A percentile compares a stretch with the other conserved stretches of the same genome.
These are phyloP conservation scores for Rhododendron griersonianum DNA, from an alignment of 148 eudicot genomes.

Conservation along the genomic window DNA sequence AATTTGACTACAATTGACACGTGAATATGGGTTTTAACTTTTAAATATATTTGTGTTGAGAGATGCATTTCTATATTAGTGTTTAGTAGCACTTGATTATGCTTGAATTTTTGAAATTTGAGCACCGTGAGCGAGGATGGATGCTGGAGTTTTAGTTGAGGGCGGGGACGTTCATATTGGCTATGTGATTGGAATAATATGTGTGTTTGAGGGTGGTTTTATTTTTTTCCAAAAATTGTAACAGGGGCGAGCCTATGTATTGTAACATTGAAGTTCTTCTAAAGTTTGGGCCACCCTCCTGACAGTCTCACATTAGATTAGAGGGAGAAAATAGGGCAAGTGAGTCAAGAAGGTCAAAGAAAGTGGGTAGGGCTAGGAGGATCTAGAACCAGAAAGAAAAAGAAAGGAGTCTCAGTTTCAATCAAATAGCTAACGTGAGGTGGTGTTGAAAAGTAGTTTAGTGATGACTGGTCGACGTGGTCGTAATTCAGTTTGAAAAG, in stretches of 20 bases:
- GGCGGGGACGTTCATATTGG: neutral
- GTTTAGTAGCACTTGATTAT: neutral
- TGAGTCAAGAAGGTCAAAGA: no score
- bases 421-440: no score
- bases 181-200: neutral
- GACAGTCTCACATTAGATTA: neutral
- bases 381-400: no score
- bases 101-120: neutral
- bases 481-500: neutral
- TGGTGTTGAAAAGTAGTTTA: slow-evolving; percentile 1
- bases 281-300: neutral
- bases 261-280: neutral
- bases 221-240: neutral
- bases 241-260: neutral
- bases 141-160: neutral
- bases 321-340: no score
- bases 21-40: neutral
- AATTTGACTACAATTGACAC: no score
- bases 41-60: neutral
- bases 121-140: neutral
- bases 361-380: no score
- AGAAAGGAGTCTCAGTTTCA: no score
- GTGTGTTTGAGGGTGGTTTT: neutral
- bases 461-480: neutral
- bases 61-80: neutral